A percentile compares a stretch with the other conserved stretches of the same genome.
phyloP scores from a whole-genome alignment of 371 early-diverging fungal genomes.

The Sporodiniella umbellata region DNA sequence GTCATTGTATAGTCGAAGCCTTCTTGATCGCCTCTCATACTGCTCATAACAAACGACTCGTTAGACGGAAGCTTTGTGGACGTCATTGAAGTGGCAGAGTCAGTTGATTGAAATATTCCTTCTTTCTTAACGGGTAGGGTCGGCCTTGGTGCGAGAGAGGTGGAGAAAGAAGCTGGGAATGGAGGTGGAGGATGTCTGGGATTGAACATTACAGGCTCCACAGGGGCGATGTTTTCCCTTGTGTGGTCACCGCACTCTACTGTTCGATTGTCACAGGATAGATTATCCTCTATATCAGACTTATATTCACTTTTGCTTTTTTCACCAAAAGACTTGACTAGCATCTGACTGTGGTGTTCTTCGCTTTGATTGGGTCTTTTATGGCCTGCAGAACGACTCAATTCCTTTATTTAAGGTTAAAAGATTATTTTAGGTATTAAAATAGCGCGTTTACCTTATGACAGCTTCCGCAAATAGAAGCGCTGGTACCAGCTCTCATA shows the following conservation, averaged over 20 bases:
- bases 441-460: conserved; percentile 19
- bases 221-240: not conserved
- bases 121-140: not conserved
- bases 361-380: conserved; percentile 9
- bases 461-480: conserved; percentile 30
- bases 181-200: not conserved
- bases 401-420: conserved; percentile 4
- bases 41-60: not conserved
- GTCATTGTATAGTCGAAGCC: too few relatives aligned
- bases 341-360: conserved; percentile 5
- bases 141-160: not conserved
- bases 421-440: not conserved
- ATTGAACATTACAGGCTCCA: not conserved
- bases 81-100: not conserved
- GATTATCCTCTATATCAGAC: not conserved
- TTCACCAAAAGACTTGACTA: conserved; percentile 6
- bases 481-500: conserved; percentile 3
- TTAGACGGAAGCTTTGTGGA: not conserved
- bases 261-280: not conserved
- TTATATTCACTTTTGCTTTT: not conserved
- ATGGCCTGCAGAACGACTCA: conserved; percentile 1
- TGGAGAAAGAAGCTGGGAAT: not conserved
- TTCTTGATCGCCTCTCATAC: not conserved
- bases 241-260: not conserved
- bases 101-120: not conserved